A percentile compares a stretch with the other conserved stretches of the same genome.
These are phyloP conservation scores for Diospyros kaki DNA, from an alignment of 148 eudicot species.

Conservation along the genomic window DNA sequence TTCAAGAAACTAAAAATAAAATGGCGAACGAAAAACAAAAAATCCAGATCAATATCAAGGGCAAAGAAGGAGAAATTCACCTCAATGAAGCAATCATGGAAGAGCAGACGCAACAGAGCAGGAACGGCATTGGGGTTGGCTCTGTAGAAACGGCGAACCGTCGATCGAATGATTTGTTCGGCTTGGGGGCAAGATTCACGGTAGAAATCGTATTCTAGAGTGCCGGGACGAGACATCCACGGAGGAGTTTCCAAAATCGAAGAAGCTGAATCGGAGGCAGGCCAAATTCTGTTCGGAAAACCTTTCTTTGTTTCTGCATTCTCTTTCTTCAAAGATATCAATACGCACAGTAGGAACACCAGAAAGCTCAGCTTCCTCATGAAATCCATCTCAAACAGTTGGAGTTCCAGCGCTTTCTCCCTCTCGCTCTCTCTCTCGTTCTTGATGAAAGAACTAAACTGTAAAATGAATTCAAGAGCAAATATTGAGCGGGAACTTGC, in stretches of 20 bases:
- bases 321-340: constrained; percentile 22
- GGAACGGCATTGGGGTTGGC: constrained; percentile 31
- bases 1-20: not conserved
- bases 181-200: constrained; percentile 45
- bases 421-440: not conserved
- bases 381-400: constrained; percentile 17
- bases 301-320: constrained; percentile 5
- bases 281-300: too few species aligned
- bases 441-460: too few species aligned
- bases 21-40: not conserved
- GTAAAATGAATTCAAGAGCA: too few species aligned
- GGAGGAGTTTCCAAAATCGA: not conserved
- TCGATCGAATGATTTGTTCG: constrained; percentile 37
- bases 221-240: not conserved
- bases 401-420: not conserved
- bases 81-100: constrained; percentile 65
- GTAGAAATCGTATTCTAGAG: constrained; percentile 45
- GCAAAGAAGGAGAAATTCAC: constrained; percentile 16
- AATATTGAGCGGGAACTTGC: constrained; percentile 5
- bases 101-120: constrained; percentile 50
- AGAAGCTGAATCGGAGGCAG: not conserved
- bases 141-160: constrained; percentile 22
- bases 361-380: constrained; percentile 16
- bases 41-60: not conserved
- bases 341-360: constrained; percentile 18